Base-by-base conservation (phyloP, 495 filamentous ascomycete species). In the Neurospora sp. region DNA sequence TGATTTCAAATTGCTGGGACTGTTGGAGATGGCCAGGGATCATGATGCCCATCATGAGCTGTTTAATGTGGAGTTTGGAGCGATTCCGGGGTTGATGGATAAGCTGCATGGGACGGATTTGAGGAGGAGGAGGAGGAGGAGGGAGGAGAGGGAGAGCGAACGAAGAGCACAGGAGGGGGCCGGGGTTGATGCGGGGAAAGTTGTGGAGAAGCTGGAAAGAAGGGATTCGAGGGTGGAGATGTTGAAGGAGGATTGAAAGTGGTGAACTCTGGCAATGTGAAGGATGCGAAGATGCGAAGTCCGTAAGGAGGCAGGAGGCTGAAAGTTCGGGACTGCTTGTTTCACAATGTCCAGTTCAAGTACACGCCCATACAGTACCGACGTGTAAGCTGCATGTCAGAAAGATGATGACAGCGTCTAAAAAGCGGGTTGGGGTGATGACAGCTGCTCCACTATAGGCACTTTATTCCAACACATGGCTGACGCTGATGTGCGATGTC, bases 1-100 rank as follows among this genome's bases (percentile, higher is more conserved):
- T 78, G 87, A 88, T 39, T 86, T 89, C 42, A 31, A 62, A 13
- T 31, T 62, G 11, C 3, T 31, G 2, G 54, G 54, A 2, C 80
- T 79, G 21, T 72, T 71, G 2, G 77, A 79, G 34, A 77, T 82
- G 70, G 85, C 85, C 0, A 82, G 80, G 73, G 83, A 81, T 75
- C 88, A 90, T 79, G 88, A 90, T 75, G 74, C 83, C 59, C 88
- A 90, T 77, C 78, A 87, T 78, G 78, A 88, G 77, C 79, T 70
- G 70, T 84, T 83, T 43, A 73, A 74, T 19, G 77, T 80, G n/a
- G 78, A 84, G 72, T 85, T 79, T 74, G 81, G 85, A 4, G 54
- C 54, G 6, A 79, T 76, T 2, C 79, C 83, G 66, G 81, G 81
- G 38, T 73, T 79, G 54, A 71, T 84, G 79, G 84, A 86, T 74